phyloP scores from a whole-genome alignment of 257 asterid species.

The Jasminum sambac region DNA sequence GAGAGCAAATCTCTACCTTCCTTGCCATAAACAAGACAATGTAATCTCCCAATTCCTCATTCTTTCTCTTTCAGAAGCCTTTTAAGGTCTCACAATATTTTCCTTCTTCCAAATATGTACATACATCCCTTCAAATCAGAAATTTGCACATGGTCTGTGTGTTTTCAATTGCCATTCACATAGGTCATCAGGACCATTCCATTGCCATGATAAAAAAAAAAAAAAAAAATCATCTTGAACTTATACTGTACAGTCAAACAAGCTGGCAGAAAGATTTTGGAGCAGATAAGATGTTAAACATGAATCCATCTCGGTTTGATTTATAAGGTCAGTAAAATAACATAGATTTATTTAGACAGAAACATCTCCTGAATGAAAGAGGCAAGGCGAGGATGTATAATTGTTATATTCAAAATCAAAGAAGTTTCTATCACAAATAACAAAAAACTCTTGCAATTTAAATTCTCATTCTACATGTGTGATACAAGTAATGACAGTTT shows the following conservation, averaged over 20 bases:
- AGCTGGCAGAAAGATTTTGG: not conserved
- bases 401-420: not conserved
- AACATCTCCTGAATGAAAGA: not conserved
- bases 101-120: not conserved
- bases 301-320: not conserved
- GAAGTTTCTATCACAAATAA: not conserved
- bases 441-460: not conserved
- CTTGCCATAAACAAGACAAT: not conserved
- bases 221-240: not conserved
- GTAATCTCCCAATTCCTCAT: constrained; percentile 9
- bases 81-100: constrained; percentile 8
- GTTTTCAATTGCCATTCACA: not conserved
- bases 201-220: not conserved
- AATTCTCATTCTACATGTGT: not conserved
- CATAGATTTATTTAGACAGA: not conserved
- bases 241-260: not conserved
- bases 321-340: not conserved
- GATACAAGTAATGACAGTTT: not conserved
- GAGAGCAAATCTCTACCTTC: not conserved
- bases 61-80: not conserved
- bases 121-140: not conserved
- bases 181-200: not conserved
- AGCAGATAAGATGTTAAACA: not conserved
- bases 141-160: not conserved
- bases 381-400: not conserved